Conservation (phyloP, 768 basidiomycete species). For the Cystobasidium onofrii region DNA sequence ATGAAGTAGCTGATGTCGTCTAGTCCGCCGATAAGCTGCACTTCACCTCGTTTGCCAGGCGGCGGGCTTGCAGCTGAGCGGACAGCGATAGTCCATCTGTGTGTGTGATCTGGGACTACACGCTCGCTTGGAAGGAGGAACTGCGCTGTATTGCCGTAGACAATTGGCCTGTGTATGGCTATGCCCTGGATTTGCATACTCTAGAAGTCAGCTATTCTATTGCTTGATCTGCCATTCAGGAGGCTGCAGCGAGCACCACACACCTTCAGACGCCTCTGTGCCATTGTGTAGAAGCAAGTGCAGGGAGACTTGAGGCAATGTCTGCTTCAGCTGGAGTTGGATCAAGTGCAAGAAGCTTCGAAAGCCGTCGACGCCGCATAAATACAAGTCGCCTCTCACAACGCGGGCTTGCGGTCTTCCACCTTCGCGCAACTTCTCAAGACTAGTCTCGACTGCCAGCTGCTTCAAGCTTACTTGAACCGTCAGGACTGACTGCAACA, state of each 20-base stretch:
- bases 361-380: not conserved
- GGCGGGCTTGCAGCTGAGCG: slow-evolving; percentile 68
- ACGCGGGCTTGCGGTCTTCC: not conserved
- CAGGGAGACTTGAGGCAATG: no score
- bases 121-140: slow-evolving; percentile 68
- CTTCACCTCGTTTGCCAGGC: slow-evolving; percentile 29
- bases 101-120: slow-evolving; percentile 68
- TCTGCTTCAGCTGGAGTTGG: not conserved
- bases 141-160: slow-evolving; percentile 88
- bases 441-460: no score
- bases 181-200: slow-evolving; percentile 56
- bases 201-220: not conserved
- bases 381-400: not conserved
- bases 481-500: not conserved
- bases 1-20: slow-evolving; percentile 62
- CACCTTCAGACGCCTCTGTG: slow-evolving; percentile 28
- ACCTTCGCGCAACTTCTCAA: not conserved
- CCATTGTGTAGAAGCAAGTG: not conserved
- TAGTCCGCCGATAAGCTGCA: slow-evolving; percentile 39
- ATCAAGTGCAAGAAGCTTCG: not conserved
- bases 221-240: no score
- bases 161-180: slow-evolving; percentile 77
- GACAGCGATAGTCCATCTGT: slow-evolving; percentile 92
- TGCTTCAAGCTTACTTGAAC: no score
- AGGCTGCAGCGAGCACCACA: not conserved